Evolutionary conservation across 2,329 filamentous ascomycete genomes (phyloP), one percentile per base, ranked within the genome.

Genomic region (Karstenula rhodostoma): DNA sequence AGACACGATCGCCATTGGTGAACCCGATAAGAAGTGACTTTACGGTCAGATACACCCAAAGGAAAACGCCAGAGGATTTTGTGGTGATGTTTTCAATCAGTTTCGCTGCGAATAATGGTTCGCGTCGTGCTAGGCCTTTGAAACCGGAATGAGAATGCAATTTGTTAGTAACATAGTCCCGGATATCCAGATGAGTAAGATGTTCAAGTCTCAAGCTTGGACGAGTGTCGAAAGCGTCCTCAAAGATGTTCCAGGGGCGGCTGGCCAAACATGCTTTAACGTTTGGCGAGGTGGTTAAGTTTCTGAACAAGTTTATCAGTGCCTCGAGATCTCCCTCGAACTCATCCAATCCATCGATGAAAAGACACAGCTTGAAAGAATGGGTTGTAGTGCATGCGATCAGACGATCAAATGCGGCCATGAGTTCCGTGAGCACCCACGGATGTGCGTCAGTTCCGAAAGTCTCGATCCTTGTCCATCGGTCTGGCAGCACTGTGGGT

Each of bases 331-430:
- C 52, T 6, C 53, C 60, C 13, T 59, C 50, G 23, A 50, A 65
- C 33, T 63, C 57, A 22, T 67, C 62, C 2, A 67, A 33, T 6
- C 64, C 61, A 43, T 66, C 61, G 22, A 66, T 57, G 46, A 66
- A 60, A 23, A 63, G 46, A 23, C 29, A 59, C 8, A 61, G 23
- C 13, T 42, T 19, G 33, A 35, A 35, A 15, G 5, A 22, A 22
- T n/a, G 10, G 4, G 10, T 15, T 19, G 42, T 2, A 22, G 42
- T 10, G n/a, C 42, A 44, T 19, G 42, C 15, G n/a, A 19, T 8
- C 6, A 44, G 22, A 15, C 42, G 42, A 23, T 44, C 42, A 19
- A 44, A 44, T 15, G 42, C 42, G 42, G n/a, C n/a, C 42, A 44
- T 23, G n/a, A 44, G 22, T 4, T 44, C 42, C 22, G 42, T 44